A percentile compares a stretch with the other conserved stretches of the same genome.
These are phyloP conservation scores for Diaporthe humulicola DNA, from an alignment of 2,329 filamentous ascomycete species.

Conservation along the genomic window DNA sequence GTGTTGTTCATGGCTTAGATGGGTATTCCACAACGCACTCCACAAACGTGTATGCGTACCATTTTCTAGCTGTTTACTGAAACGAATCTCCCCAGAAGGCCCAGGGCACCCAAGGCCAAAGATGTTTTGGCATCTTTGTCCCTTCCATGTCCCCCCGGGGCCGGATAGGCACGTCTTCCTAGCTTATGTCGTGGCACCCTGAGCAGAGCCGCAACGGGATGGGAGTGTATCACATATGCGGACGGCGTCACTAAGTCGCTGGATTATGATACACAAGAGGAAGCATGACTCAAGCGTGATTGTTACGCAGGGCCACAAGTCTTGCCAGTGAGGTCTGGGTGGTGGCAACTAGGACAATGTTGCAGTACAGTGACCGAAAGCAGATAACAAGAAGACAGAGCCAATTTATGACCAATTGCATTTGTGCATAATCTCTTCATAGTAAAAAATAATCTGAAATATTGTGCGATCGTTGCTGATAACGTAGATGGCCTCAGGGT, in stretches of 20 bases:
- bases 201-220: slow-evolving; percentile 11
- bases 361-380: background rate
- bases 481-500: no score
- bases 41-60: no score
- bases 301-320: background rate
- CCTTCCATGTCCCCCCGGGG: no score
- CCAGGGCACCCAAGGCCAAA: background rate
- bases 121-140: background rate
- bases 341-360: background rate
- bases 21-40: background rate
- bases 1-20: background rate
- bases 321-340: background rate
- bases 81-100: background rate
- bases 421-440: background rate
- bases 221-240: background rate
- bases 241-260: background rate
- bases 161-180: background rate
- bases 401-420: background rate
- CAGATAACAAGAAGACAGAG: no score
- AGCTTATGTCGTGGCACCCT: slow-evolving; percentile 3
- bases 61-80: background rate
- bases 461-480: background rate
- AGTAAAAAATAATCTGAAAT: background rate
- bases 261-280: background rate
- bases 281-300: background rate